Base-by-base conservation (phyloP, 2,329 filamentous ascomycete species). In the Pestalotiopsis sp. region DNA sequence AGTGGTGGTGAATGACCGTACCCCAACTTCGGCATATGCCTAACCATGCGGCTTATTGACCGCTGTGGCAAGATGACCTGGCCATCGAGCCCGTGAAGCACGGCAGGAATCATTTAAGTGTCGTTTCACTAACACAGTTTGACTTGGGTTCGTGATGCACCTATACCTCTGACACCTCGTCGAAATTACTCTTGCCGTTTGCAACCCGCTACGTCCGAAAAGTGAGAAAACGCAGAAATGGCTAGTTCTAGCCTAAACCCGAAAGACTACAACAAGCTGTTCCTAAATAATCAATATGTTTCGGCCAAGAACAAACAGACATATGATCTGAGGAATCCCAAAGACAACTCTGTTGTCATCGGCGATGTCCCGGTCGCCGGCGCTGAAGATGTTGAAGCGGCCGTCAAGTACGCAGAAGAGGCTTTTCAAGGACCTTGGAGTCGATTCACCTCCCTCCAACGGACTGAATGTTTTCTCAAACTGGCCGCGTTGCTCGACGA, bases 331-430 rank as follows among this genome's bases (percentile, higher is more conserved):
- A 24, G 38, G 3, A 63, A 63, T 24, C 60, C 60, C 10, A 63
- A 63, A 17, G 39, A 63, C 22, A 48, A 40, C 5, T 11, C 13
- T n/a, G 6, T 65, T 24, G 63, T 65, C 5, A 56, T 14, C 44
- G 44, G 35, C 3, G 26, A 55, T 14, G 30, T 65, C 4, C 63
- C 63, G 6, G 9, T 65, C 20, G 44, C 40, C 20, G 81, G 80
- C 14, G 76, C 80, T 59, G 74, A 80, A 14, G 83, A 85, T 72
- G 82, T 84, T 39, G 81, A 87, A 63, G 74, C 75, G 5, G 84
- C 84, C 1, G 83, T 87, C 3, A 78, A 77, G 10, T 81, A 82
- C 4, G 85, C 84, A 0, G 80, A 84, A 59, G 80, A 79, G 4
- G 85, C 85, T 0, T 85, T 84, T 68, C 79, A 79, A 13, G 76